phyloP scores from a whole-genome alignment of 225 moss, liverwort and hornwort genomes.

The Physcomitrium patens region DNA sequence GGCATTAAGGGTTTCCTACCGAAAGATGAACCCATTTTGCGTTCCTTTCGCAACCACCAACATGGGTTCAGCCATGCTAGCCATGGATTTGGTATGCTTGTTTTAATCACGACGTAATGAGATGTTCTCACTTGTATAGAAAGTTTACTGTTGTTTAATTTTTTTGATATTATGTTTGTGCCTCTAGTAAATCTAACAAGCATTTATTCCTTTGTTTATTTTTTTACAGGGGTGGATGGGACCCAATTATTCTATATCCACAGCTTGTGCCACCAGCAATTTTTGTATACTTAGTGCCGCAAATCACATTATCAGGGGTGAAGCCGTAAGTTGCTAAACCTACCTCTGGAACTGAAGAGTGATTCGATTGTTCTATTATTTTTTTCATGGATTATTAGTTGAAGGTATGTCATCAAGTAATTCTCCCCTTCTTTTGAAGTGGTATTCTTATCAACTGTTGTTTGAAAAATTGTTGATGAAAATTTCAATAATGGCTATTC shows the following conservation, averaged over 20 bases:
- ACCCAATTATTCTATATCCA: slow-evolving; percentile 65
- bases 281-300: slow-evolving; percentile 68
- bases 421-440: not conserved
- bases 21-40: slow-evolving; percentile 68
- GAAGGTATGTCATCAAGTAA: too few relatives aligned
- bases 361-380: not conserved
- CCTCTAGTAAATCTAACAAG: not conserved
- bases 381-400: too few relatives aligned
- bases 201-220: not conserved
- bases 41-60: slow-evolving; percentile 66
- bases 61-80: slow-evolving; percentile 68
- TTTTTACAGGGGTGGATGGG: slow-evolving; percentile 62
- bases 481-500: not conserved
- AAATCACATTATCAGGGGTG: slow-evolving; percentile 66
- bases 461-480: not conserved
- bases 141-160: not conserved
- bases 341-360: not conserved
- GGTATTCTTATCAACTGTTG: not conserved
- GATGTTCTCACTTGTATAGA: too few relatives aligned
- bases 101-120: not conserved
- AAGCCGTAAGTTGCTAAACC: slow-evolving; percentile 47
- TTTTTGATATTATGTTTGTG: not conserved
- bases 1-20: slow-evolving; percentile 59
- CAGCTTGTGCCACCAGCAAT: slow-evolving; percentile 70
- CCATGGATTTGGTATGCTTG: slow-evolving; percentile 57